Percentiles rank a stretch among this genome's conserved stretches.
phyloP scores from a whole-genome alignment of 2,329 filamentous ascomycete species.

The Geosmithia flava region DNA sequence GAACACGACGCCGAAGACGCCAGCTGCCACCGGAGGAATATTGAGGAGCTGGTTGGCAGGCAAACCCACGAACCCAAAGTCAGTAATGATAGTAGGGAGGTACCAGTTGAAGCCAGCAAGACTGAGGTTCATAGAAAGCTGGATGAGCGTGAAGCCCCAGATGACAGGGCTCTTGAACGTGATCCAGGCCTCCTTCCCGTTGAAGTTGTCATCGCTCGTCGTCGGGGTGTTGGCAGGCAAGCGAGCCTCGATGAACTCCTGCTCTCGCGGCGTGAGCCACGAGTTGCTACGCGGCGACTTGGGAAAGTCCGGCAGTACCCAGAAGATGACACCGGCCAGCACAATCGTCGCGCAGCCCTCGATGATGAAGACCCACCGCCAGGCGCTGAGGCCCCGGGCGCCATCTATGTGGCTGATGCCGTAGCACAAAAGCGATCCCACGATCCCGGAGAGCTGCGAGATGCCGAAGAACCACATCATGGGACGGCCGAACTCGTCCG shows the following conservation, averaged over 20 bases:
- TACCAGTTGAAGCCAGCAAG: conserved; percentile 57
- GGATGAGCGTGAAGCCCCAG: conserved; percentile 44
- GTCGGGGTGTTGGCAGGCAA: background rate
- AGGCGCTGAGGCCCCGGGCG: conserved; percentile 40
- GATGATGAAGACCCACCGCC: conserved; percentile 55
- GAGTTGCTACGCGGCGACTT: conserved; percentile 44
- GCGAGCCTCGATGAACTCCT: conserved; percentile 27
- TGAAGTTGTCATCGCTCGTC: conserved; percentile 5
- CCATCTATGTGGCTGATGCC: conserved; percentile 53
- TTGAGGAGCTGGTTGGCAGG: background rate
- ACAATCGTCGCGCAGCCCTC: conserved; percentile 47
- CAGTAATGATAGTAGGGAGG: conserved; percentile 24
- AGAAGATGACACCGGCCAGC: conserved; percentile 40
- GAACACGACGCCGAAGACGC: background rate
- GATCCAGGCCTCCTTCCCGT: conserved; percentile 43
- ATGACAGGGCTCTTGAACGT: conserved; percentile 15
- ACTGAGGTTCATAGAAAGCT: conserved; percentile 52
- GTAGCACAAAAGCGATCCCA: conserved; percentile 52
- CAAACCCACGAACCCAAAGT: background rate
- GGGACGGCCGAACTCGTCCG: conserved; percentile 17
- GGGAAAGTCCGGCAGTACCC: conserved; percentile 45
- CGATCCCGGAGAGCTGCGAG: conserved; percentile 50
- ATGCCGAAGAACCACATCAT: conserved; percentile 51
- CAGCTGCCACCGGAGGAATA: background rate
- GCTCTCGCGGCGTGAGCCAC: conserved; percentile 22